Percentiles rank a stretch among this genome's conserved stretches.
These are phyloP conservation scores for Plectosphaerella cucumerina DNA, from an alignment of 2,329 filamentous ascomycete genomes.

Conservation along the genomic window DNA sequence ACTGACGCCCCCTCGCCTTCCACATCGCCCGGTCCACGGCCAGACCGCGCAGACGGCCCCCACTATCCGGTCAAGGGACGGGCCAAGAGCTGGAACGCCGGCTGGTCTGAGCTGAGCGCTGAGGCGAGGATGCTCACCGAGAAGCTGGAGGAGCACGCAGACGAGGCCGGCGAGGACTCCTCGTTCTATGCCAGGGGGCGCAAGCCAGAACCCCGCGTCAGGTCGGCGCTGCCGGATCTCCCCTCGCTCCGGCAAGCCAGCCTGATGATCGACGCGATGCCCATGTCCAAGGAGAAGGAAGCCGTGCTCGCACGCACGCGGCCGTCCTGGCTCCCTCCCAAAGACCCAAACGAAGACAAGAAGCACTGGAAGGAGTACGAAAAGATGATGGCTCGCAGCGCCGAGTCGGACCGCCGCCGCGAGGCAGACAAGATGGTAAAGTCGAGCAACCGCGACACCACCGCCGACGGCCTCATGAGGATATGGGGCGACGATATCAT, in stretches of 20 bases:
- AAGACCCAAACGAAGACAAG: slow-evolving; percentile 86
- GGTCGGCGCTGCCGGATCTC: slow-evolving; percentile 64
- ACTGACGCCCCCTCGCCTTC: slow-evolving; percentile 33
- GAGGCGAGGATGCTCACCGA: slow-evolving; percentile 74
- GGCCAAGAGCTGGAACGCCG: slow-evolving; percentile 72
- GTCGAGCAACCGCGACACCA: slow-evolving; percentile 50
- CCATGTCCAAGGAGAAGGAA: slow-evolving; percentile 82
- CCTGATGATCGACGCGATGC: slow-evolving; percentile 80
- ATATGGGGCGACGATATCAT: slow-evolving; percentile 76
- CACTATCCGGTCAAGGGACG: slow-evolving; percentile 45
- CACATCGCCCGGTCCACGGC: not conserved
- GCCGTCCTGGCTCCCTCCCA: slow-evolving; percentile 81
- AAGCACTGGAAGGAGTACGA: slow-evolving; percentile 83
- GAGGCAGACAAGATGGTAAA: slow-evolving; percentile 49
- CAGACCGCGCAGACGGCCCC: slow-evolving; percentile 14
- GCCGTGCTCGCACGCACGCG: slow-evolving; percentile 76
- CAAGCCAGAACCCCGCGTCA: slow-evolving; percentile 48
- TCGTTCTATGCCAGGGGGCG: slow-evolving; percentile 15
- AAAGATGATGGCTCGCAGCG: slow-evolving; percentile 69
- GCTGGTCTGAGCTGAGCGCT: slow-evolving; percentile 62
- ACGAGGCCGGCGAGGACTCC: slow-evolving; percentile 41
- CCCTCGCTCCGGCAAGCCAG: slow-evolving; percentile 69
- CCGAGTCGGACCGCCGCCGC: slow-evolving; percentile 55
- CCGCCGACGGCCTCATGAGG: slow-evolving; percentile 49
- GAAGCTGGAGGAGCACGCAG: slow-evolving; percentile 74